Evolutionary conservation across 495 filamentous ascomycete species (phyloP).

Genomic region (Trichoderma virens): DNA sequence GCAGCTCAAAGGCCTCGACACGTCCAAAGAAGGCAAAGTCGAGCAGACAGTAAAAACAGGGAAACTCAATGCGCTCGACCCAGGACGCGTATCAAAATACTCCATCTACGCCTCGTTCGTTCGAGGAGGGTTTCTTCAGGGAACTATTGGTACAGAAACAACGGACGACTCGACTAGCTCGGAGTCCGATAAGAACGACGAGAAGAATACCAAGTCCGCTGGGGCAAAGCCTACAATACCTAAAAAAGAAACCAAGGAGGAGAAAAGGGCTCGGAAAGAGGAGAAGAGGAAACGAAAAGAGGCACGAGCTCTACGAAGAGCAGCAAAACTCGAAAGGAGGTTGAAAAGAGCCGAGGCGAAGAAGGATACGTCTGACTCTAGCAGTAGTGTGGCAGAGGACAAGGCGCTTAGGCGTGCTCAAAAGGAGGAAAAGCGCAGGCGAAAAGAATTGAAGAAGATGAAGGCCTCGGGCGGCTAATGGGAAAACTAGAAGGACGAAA

Average conservation of each 20-base stretch:
- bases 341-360: conserved; percentile 19
- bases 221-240: background rate
- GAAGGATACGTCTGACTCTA: conserved; percentile 11
- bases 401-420: conserved; percentile 35
- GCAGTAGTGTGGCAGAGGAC: conserved; percentile 22
- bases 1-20: conserved; percentile 63
- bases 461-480: background rate
- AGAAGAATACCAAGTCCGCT: background rate
- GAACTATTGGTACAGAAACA: conserved; percentile 45
- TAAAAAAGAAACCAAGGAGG: conserved; percentile 31
- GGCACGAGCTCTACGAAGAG: conserved; percentile 14
- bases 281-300: conserved; percentile 23
- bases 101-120: conserved; percentile 76
- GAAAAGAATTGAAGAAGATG: conserved; percentile 13
- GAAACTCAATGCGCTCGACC: conserved; percentile 44
- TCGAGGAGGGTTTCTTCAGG: conserved; percentile 60
- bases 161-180: conserved; percentile 15
- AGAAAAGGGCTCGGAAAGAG: conserved; percentile 27
- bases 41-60: conserved; percentile 42
- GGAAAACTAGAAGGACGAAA: background rate
- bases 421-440: conserved; percentile 35
- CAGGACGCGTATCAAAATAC: conserved; percentile 32
- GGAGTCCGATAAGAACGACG: conserved; percentile 16
- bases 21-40: conserved; percentile 36
- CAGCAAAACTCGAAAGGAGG: conserved; percentile 11